phyloP scores from a whole-genome alignment of 495 filamentous ascomycete genomes.

The Penicillium lividum region DNA sequence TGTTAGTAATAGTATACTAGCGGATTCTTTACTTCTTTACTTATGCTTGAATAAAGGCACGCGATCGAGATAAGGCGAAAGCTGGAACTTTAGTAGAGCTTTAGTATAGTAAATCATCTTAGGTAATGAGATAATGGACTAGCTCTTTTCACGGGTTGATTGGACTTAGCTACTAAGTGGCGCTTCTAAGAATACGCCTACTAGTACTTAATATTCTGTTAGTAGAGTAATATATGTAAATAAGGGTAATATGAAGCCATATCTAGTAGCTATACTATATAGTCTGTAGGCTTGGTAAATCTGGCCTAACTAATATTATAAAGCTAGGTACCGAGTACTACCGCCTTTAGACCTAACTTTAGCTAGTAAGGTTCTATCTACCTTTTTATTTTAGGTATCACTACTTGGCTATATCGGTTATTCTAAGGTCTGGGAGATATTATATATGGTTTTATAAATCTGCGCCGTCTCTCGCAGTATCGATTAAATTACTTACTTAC shows the following conservation, averaged over 20 bases:
- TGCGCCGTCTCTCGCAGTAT: constrained; percentile 5
- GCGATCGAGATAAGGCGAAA: not conserved
- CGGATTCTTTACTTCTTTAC: not conserved
- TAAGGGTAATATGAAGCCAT: not conserved
- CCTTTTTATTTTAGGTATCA: not conserved
- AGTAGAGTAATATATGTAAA: not conserved
- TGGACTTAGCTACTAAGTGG: not conserved
- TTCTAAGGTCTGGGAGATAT: constrained; percentile 1
- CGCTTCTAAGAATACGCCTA: not conserved
- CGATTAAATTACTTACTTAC: not conserved
- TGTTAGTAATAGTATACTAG: not conserved
- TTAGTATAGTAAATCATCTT: not conserved
- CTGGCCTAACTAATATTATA: not conserved
- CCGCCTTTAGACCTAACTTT: not conserved
- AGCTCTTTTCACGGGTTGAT: not conserved
- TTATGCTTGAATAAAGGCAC: not conserved
- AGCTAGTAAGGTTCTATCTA: not conserved
- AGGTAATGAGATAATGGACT: not conserved
- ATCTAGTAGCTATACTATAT: not conserved
- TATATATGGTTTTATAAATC: not conserved
- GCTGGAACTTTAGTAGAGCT: not conserved
- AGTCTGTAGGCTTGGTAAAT: not conserved
- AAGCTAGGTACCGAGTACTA: not conserved
- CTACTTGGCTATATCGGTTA: not conserved
- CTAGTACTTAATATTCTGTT: not conserved